Percentiles rank a stretch among this genome's conserved stretches.
Evolutionary conservation across 345 rosid species (phyloP).

Genomic region (Acer saccharum): DNA sequence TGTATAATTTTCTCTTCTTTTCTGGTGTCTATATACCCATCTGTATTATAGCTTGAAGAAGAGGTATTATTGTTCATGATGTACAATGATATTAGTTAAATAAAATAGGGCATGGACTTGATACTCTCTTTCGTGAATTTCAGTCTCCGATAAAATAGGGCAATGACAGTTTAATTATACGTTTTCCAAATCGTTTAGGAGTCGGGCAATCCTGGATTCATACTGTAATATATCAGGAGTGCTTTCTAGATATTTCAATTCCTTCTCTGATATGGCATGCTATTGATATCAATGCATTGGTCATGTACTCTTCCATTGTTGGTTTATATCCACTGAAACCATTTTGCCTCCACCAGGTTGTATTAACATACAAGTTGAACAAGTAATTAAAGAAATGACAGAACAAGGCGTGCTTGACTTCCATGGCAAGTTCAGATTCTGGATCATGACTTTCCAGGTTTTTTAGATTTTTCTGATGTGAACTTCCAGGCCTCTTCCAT

Average conservation of each 20-base stretch:
- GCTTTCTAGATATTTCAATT: neutral
- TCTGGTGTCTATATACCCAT: neutral
- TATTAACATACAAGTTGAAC: too few species aligned
- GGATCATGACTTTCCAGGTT: neutral
- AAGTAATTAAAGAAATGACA: neutral
- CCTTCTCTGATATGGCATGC: neutral
- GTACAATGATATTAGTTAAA: neutral
- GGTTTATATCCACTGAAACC: conserved; percentile 16
- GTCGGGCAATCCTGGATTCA: neutral
- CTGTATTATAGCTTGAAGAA: neutral
- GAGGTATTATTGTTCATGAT: neutral
- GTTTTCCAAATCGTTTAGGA: neutral
- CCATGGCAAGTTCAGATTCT: neutral
- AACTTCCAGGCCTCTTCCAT: conserved; percentile 16
- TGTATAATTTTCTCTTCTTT: too few species aligned
- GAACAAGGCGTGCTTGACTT: conserved; percentile 12
- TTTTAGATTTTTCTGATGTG: conserved; percentile 8
- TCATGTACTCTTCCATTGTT: conserved; percentile 20
- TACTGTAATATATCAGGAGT: neutral
- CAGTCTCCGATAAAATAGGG: neutral
- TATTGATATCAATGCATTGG: conserved; percentile 12
- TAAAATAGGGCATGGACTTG: neutral
- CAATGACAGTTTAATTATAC: too few species aligned
- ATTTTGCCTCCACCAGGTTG: conserved; percentile 26
- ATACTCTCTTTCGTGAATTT: neutral